phyloP scores from a whole-genome alignment of 2,329 filamentous ascomycete species.

The Verruconis gallopava region DNA sequence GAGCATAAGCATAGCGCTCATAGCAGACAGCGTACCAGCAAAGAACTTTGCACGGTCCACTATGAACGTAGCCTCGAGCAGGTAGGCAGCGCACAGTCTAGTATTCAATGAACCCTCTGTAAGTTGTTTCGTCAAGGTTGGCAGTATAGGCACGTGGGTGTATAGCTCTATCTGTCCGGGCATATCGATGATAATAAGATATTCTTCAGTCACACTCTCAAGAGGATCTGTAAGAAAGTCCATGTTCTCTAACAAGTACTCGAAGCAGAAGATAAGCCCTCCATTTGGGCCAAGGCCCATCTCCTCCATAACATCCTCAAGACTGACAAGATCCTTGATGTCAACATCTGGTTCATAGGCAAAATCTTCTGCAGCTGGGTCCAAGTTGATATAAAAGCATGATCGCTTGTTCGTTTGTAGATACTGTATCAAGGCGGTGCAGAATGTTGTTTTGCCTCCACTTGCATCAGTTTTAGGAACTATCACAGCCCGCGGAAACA shows the following conservation, averaged over 20 bases:
- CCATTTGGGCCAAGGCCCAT: constrained; percentile 83
- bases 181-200: constrained; percentile 97
- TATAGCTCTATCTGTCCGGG: constrained; percentile 98
- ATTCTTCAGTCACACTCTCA: constrained; percentile 80
- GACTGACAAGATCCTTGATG: constrained; percentile 86
- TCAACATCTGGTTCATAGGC: constrained; percentile 85
- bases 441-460: constrained; percentile 82
- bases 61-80: constrained; percentile 91
- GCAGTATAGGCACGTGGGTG: constrained; percentile 88
- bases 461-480: too few relatives aligned
- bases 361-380: constrained; percentile 88
- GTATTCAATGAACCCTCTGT: constrained; percentile 76
- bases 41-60: constrained; percentile 97
- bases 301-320: constrained; percentile 95
- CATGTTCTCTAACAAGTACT: constrained; percentile 87
- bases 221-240: constrained; percentile 81
- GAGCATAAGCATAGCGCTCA: constrained; percentile 98
- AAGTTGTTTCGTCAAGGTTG: constrained; percentile 68
- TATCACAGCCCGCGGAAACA: too few relatives aligned
- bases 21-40: constrained; percentile 84
- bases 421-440: constrained; percentile 82
- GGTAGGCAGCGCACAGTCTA: constrained; percentile 82
- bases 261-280: constrained; percentile 90
- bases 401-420: constrained; percentile 83
- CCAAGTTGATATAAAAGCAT: constrained; percentile 95